Base-by-base conservation (phyloP, 352 stramenopile genomes). In the Phytophthora crassamura region DNA sequence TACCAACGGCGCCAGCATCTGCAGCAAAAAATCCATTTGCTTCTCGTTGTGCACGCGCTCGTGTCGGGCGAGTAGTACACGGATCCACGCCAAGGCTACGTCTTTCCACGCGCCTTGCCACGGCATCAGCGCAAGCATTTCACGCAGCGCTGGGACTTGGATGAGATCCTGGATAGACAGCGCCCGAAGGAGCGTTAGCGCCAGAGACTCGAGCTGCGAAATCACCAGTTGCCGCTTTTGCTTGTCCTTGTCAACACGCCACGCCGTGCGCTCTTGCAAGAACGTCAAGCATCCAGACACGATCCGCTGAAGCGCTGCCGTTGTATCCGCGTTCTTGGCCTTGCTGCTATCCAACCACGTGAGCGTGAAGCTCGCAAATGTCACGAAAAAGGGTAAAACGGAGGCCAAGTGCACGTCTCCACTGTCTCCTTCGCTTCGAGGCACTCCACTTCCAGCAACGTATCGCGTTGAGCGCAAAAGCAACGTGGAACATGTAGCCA, bases 1-100 rank as follows among this genome's bases (percentile, higher is more conserved):
- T 28, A 99, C 73, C 2, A 99, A 71, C 7, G 97, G 96, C 15
- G 89, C 73, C 43, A 99, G 82, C 30, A 98, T 10, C 6, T 84
- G 73, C 4, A 91, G 60, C 22, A 94, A 54, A 41, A 89, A 78
- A 30, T 86, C 77, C 38, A 84, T 79, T 34, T 89, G 66, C 20
- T 65, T 65, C 32, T 78, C 59, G n/a, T 69, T 38, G 14, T 42
- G 30, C 5, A 89, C 56, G 38, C 50, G 57, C 34, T 86, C 66
- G 4, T 80, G 61, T 2, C 82, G 73, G 16, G 64, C 61, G 20
- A 91, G 36, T 7, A 94, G 51, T 2, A 78, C 70, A 28, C 69
- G 62, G 14, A 87, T 77, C 54, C 77, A 90, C 10, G 74, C 69
- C 8, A 91, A 40, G 10, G 76, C 77, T 15, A 91, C 67, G 14